Conservation (phyloP, 495 filamentous ascomycete species). For the Saxophila tyrrhenica region DNA sequence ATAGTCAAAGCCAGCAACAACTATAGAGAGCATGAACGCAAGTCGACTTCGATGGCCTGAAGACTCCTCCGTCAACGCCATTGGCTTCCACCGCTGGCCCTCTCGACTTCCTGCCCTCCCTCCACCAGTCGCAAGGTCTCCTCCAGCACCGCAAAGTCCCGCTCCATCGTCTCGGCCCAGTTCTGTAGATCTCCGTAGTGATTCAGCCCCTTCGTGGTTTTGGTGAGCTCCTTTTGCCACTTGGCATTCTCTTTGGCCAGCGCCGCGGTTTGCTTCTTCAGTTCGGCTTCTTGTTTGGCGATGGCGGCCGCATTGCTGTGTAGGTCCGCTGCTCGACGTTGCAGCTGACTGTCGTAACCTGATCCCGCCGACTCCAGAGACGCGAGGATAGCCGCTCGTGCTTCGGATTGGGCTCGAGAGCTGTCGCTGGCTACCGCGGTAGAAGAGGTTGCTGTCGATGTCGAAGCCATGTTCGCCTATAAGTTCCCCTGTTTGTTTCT, state of each 20-base stretch:
- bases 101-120: slow-evolving; percentile 26
- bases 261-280: slow-evolving; percentile 51
- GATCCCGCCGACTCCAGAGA: slow-evolving; percentile 63
- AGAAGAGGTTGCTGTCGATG: slow-evolving; percentile 13
- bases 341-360: slow-evolving; percentile 53
- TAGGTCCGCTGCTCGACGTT: slow-evolving; percentile 61
- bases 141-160: slow-evolving; percentile 78
- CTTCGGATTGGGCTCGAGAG: slow-evolving; percentile 39
- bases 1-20: too few species aligned
- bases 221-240: slow-evolving; percentile 55
- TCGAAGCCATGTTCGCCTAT: slow-evolving; percentile 7
- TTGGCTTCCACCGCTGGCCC: slow-evolving; percentile 17
- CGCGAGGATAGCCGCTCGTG: slow-evolving; percentile 64
- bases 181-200: slow-evolving; percentile 95
- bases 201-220: slow-evolving; percentile 63
- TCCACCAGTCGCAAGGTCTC: slow-evolving; percentile 66
- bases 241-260: slow-evolving; percentile 61
- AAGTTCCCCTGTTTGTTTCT: neutral
- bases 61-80: slow-evolving; percentile 6
- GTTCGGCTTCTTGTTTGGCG: slow-evolving; percentile 57
- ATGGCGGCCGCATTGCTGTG: slow-evolving; percentile 62
- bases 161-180: slow-evolving; percentile 92
- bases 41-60: too few species aligned
- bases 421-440: slow-evolving; percentile 7
- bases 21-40: too few species aligned